Percentiles rank a stretch among this genome's conserved stretches.
phyloP scores from a whole-genome alignment of 2,329 filamentous ascomycete genomes.

The Fusarium floridanum region DNA sequence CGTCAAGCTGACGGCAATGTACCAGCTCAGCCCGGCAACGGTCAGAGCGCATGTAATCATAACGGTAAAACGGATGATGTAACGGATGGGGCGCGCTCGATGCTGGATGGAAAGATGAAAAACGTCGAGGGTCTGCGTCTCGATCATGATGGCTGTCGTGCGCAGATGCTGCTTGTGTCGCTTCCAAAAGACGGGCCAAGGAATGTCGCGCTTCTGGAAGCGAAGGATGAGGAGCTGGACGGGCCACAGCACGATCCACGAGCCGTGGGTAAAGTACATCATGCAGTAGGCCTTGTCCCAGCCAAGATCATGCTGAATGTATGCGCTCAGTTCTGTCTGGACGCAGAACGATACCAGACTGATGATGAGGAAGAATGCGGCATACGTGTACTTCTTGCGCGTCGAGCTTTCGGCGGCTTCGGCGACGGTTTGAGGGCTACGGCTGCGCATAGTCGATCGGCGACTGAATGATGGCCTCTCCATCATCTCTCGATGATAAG shows the following conservation, averaged over 20 bases:
- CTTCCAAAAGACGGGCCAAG: conserved; percentile 90
- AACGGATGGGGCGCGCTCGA: conserved; percentile 64
- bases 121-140: conserved; percentile 80
- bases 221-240: conserved; percentile 84
- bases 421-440: conserved; percentile 71
- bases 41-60: conserved; percentile 89
- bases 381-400: conserved; percentile 87
- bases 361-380: conserved; percentile 83
- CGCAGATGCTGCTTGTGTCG: conserved; percentile 64
- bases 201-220: conserved; percentile 80
- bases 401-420: conserved; percentile 61
- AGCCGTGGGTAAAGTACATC: conserved; percentile 97
- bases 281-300: conserved; percentile 99
- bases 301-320: conserved; percentile 90
- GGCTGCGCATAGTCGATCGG: conserved; percentile 80
- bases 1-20: conserved; percentile 92
- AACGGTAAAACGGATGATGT: conserved; percentile 83
- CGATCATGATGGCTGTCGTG: conserved; percentile 82
- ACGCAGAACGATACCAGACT: conserved; percentile 90
- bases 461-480: conserved; percentile 48
- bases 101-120: conserved; percentile 56
- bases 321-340: conserved; percentile 95
- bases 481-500: conserved; percentile 46
- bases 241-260: conserved; percentile 92
- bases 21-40: conserved; percentile 93